Conservation (phyloP, 495 filamentous ascomycete species). For the Friedmanniomyces simplex region DNA sequence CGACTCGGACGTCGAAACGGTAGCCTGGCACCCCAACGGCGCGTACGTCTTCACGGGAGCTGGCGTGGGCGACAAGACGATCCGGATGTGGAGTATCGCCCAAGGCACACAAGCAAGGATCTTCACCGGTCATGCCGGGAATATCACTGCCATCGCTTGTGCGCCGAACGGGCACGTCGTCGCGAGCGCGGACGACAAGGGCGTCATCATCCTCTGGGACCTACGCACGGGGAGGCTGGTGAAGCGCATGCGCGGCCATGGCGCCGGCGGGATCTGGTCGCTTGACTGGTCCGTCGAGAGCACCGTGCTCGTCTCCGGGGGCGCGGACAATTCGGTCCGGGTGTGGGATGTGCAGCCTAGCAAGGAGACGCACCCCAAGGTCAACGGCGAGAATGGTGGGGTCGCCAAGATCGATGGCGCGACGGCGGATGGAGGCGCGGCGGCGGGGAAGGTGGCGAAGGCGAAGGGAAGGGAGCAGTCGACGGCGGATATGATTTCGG, state of each 20-base stretch:
- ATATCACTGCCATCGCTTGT: constrained; percentile 71
- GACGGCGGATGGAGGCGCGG: constrained; percentile 21
- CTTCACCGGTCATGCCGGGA: constrained; percentile 82
- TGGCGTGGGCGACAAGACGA: constrained; percentile 60
- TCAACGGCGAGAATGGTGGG: constrained; percentile 45
- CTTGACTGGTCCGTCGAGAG: constrained; percentile 86
- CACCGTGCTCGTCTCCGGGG: constrained; percentile 74
- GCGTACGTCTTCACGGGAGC: constrained; percentile 86
- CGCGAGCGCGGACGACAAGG: constrained; percentile 74
- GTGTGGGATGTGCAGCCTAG: constrained; percentile 59
- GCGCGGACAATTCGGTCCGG: constrained; percentile 84
- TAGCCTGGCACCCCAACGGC: constrained; percentile 87
- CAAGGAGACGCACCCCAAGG: constrained; percentile 38
- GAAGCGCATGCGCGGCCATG: constrained; percentile 90
- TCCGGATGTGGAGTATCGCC: constrained; percentile 92
- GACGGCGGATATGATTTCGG: constrained; percentile 83
- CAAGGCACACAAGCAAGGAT: constrained; percentile 77
- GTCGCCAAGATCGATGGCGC: constrained; percentile 35
- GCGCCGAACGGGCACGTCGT: constrained; percentile 78
- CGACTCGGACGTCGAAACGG: constrained; percentile 71
- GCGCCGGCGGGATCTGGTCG: constrained; percentile 86
- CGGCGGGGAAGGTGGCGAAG: constrained; percentile 50
- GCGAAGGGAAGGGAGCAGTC: constrained; percentile 52
- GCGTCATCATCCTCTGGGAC: constrained; percentile 88
- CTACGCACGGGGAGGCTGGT: constrained; percentile 67